These are phyloP conservation scores for Saturnispora diversa DNA, from an alignment of 805 yeast genomes.

Conservation along the genomic window DNA sequence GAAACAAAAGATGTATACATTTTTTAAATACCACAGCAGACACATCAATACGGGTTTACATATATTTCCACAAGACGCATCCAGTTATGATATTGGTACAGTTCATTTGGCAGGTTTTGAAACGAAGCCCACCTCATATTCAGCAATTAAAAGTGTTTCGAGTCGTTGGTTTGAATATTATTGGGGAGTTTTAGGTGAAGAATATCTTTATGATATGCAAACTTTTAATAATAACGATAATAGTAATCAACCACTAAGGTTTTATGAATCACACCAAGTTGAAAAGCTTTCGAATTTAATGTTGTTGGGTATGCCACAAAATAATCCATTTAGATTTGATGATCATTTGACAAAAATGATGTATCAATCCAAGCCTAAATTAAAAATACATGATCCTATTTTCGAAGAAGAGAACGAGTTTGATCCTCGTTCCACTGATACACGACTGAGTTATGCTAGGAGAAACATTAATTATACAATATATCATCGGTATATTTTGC, in stretches of 20 bases:
- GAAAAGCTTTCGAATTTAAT: background rate
- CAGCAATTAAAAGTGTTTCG: background rate
- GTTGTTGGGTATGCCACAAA: conserved; percentile 3
- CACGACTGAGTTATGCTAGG: background rate
- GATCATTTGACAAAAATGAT: conserved; percentile 2
- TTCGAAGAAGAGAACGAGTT: background rate
- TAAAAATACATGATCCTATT: background rate
- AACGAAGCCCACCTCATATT: background rate
- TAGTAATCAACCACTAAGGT: background rate
- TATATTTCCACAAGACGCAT: background rate
- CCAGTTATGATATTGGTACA: background rate
- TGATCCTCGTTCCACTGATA: background rate
- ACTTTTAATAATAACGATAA: conserved; percentile 1
- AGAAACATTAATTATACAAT: background rate
- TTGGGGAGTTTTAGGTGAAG: conserved; percentile 5
- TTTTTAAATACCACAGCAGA: conserved; percentile 1
- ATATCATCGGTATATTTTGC: conserved; percentile 4
- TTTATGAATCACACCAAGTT: background rate
- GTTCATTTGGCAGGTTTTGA: conserved; percentile 6
- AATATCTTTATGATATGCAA: conserved; percentile 5
- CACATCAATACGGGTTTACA: conserved; percentile 1
- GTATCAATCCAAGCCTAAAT: background rate
- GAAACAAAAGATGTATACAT: conserved; percentile 4
- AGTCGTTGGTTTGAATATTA: conserved; percentile 3
- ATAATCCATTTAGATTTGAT: conserved; percentile 3